Evolutionary conservation across 2,329 filamentous ascomycete genomes (phyloP), one percentile per base, ranked within the genome.

Genomic region (Hypomyces rosellus): DNA sequence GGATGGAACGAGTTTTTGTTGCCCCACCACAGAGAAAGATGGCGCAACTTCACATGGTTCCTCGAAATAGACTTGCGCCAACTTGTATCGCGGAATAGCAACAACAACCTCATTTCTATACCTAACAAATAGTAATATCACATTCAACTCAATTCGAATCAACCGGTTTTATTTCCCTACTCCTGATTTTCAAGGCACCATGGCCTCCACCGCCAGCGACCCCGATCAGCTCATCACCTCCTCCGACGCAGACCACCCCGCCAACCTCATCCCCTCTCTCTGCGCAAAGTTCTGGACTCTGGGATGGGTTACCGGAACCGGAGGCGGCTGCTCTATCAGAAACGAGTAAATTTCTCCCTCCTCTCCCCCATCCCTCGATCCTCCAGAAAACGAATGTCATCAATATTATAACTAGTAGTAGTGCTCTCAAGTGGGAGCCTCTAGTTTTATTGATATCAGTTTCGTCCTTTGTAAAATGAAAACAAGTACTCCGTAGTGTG

Each of bases 251-350:
- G 75, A 89, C 54, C 93, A 99, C 70, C 93, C 93, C 18, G 91
- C 93, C 58, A 99, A 99, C 72, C 79, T 95, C 61, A 96, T 96
- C 59, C 93, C 91, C 56, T 85, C 88, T 44, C 80, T 99, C 45
- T 99, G 93, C 74, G 86, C 87, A 63, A 93, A 92, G 67, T 99
- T 99, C 73, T 99, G 96, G 81, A 89, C 80, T 15, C 77, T 95
- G 61, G 93, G 93, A 60, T 97, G 93, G 92, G 92, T 93, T 30
- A 92, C 89, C 12, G 89, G 88, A 50, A 93, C 88, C 2, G 88
- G 88, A 54, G 88, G 88, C 60, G 88, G 88, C 52, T 86, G 86
- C 56, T 89, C 85, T 49, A 92, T 93, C 61, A 79, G 82, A 52
- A 70, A 84, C 55, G 75, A 78, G 82, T 85, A 71, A 63, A 70